Evolutionary conservation across 2,329 filamentous ascomycete species (phyloP).

Genomic region (Arthrobotrys megalospora): DNA sequence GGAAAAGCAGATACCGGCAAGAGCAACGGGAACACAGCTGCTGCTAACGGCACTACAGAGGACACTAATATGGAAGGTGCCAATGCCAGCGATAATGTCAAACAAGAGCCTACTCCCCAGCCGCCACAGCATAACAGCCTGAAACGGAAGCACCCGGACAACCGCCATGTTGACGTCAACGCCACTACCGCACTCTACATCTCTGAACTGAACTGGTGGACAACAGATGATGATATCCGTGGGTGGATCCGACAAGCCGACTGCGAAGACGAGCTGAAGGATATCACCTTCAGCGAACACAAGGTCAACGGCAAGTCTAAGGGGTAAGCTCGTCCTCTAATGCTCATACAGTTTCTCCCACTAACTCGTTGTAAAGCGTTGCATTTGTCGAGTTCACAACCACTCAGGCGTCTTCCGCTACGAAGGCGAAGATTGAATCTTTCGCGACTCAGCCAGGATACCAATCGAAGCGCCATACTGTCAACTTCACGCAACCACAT

Average conservation of each 20-base stretch:
- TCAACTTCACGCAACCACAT: slow-evolving; percentile 81
- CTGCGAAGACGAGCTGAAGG: slow-evolving; percentile 87
- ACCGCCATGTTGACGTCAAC: slow-evolving; percentile 73
- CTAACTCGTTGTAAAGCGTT: slow-evolving; percentile 70
- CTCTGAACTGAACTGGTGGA: slow-evolving; percentile 96
- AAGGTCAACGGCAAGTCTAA: slow-evolving; percentile 99
- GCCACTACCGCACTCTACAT: slow-evolving; percentile 83
- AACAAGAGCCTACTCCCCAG: slow-evolving; percentile 66
- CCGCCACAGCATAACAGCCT: slow-evolving; percentile 72
- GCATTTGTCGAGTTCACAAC: slow-evolving; percentile 89
- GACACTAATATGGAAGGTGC: slow-evolving; percentile 65
- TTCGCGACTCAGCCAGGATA: slow-evolving; percentile 73
- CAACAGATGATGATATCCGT: slow-evolving; percentile 92
- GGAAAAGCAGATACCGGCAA: slow-evolving; percentile 49
- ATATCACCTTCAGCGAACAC: slow-evolving; percentile 97
- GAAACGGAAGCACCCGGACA: slow-evolving; percentile 75
- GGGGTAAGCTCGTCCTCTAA: slow-evolving; percentile 75
- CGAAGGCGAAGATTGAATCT: slow-evolving; percentile 84
- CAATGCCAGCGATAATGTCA: slow-evolving; percentile 63
- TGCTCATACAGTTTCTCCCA: neutral
- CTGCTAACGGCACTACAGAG: slow-evolving; percentile 62
- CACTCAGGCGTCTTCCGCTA: slow-evolving; percentile 85
- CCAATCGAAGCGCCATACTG: slow-evolving; percentile 77
- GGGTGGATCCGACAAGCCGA: slow-evolving; percentile 85
- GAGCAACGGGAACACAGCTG: slow-evolving; percentile 36